Conservation (phyloP, 352 stramenopile genomes). For the Heterotrichella gracilis region DNA sequence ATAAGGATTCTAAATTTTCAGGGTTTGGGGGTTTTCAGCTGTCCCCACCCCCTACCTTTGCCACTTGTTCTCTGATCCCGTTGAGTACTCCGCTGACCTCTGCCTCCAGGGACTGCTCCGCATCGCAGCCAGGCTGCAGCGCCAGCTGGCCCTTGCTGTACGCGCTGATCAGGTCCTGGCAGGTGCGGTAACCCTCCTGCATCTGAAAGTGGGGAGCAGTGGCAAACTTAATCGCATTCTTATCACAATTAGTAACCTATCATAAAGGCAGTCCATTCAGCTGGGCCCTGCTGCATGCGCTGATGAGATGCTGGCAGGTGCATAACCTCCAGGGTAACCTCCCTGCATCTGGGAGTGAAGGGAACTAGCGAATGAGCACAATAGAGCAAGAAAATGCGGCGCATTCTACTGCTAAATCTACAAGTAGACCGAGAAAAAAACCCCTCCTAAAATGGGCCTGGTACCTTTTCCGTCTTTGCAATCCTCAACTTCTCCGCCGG, state of each 20-base stretch:
- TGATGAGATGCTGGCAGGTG: no score
- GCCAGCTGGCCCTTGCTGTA: conserved; percentile 59
- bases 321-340: no score
- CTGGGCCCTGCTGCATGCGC: no score
- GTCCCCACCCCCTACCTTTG: no score
- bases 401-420: conserved; percentile 22
- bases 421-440: conserved; percentile 30
- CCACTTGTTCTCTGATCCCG: conserved; percentile 70
- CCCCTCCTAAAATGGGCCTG: conserved; percentile 46
- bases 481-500: conserved; percentile 56
- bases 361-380: conserved; percentile 10
- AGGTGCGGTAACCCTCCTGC: conserved; percentile 35
- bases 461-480: conserved; percentile 65
- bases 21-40: no score
- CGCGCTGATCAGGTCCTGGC: conserved; percentile 54
- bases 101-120: conserved; percentile 83
- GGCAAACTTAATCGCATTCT: no score
- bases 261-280: no score
- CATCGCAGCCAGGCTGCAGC: conserved; percentile 73
- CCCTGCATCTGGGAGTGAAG: conserved; percentile 14
- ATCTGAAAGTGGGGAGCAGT: no score
- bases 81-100: conserved; percentile 85
- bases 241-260: no score
- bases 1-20: no score
- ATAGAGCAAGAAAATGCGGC: neutral